Evolutionary conservation across 2,329 filamentous ascomycete genomes (phyloP), one percentile per base, ranked within the genome.

Genomic region (Hymenoscyphus salicellus): DNA sequence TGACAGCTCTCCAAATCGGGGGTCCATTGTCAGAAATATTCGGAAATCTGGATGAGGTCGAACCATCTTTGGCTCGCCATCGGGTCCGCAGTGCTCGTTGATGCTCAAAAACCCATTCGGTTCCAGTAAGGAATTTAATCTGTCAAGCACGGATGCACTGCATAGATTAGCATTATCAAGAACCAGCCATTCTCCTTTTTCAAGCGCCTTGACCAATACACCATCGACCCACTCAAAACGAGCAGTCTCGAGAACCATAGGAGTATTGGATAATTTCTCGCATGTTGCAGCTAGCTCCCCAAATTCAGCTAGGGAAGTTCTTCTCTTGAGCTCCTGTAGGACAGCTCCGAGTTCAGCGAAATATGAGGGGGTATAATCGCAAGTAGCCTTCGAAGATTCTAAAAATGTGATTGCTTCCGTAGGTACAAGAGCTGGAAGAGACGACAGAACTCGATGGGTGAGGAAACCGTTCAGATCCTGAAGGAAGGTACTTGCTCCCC

Each of bases 111-210:
- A 88, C 0, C 95, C 95, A 72, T 93, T 89, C 0, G 93, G 93
- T 75, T 99, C 95, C 7, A 98, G 88, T 8, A 99, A 80, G 0
- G 95, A 98, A 76, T 99, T 99, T 60, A 99, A 81, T 67, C 96
- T 86, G 77, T 99, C 95, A 10, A 99, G 84, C 0, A 99, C 95
- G 6, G 94, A 97, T 28, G 94, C 90, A 73, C 90, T 97, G 79
- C 96, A 99, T 64, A 99, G 84, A 73, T 99, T 99, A 66, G 96
- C 95, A 77, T 99, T 97, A 77, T 99, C 95, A 26, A 99, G 86
- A 11, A 99, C 89, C 20, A 99, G 82, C 95, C 95, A 99, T 66
- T 93, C 86, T 16, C 95, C 95, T 70, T 89, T 82, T 73, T 96
- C 85, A 11, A 98, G 82, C 52, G 95, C 94, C 71, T 93, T 89